These are phyloP conservation scores for Gossypium davidsonii DNA, from an alignment of 441 rosid genomes.

Conservation along the genomic window DNA sequence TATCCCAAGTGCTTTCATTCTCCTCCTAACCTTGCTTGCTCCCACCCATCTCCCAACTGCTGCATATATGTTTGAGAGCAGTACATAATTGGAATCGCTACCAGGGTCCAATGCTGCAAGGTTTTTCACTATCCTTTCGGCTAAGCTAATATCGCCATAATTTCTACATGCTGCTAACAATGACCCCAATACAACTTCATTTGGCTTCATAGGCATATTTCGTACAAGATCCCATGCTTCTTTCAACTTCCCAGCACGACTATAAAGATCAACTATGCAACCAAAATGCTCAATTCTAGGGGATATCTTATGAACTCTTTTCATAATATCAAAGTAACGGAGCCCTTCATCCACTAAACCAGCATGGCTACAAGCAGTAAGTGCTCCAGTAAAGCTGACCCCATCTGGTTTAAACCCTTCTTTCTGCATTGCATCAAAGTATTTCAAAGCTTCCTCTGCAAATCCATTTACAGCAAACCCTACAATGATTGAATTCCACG, in stretches of 20 bases:
- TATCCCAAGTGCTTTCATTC: conserved; percentile 64
- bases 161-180: conserved; percentile 60
- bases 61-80: conserved; percentile 63
- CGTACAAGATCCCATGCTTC: conserved; percentile 47
- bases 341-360: conserved; percentile 62
- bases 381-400: conserved; percentile 67
- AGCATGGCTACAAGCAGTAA: conserved; percentile 76
- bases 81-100: conserved; percentile 58
- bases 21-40: conserved; percentile 55
- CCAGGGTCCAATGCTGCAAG: conserved; percentile 38
- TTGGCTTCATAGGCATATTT: conserved; percentile 69
- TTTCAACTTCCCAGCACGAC: conserved; percentile 78
- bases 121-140: conserved; percentile 46
- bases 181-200: conserved; percentile 64
- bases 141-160: conserved; percentile 43
- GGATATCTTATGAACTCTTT: conserved; percentile 32
- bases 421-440: conserved; percentile 54
- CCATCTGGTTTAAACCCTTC: conserved; percentile 61
- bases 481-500: conserved; percentile 72
- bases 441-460: conserved; percentile 51
- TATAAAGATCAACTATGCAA: conserved; percentile 74
- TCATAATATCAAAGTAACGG: conserved; percentile 46
- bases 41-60: conserved; percentile 70
- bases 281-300: conserved; percentile 78
- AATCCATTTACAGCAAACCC: conserved; percentile 65